Evolutionary conservation across 331 rosid species (phyloP).

Genomic region (Malus hybrid): DNA sequence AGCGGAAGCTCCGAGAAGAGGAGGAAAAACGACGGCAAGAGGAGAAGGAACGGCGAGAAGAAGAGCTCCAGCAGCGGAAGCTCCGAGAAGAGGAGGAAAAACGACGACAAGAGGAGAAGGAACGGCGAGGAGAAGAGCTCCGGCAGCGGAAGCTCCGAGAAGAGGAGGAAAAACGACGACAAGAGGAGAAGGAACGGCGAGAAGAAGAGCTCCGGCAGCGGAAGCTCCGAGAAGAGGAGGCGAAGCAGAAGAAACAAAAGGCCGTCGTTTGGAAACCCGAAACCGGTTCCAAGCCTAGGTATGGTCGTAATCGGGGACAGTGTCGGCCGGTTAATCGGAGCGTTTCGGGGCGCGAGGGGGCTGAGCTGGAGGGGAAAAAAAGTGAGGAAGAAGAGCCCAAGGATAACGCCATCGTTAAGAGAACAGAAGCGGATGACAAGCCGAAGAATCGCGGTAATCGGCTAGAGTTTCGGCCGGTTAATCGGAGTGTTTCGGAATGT

Average conservation of each 20-base stretch:
- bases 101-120: conserved; percentile 1
- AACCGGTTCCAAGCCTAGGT: neutral
- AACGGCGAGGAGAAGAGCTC: neutral
- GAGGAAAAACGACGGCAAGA: conserved; percentile 18
- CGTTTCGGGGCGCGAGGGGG: neutral
- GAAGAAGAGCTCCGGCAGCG: neutral
- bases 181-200: neutral
- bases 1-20: neutral
- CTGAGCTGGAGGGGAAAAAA: neutral
- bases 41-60: neutral
- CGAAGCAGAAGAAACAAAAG: neutral
- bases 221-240: conserved; percentile 1
- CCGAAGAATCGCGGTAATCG: neutral
- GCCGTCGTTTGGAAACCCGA: neutral
- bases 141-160: neutral
- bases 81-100: conserved; percentile 15
- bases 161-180: conserved; percentile 11
- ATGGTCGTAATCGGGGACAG: neutral
- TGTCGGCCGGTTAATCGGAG: neutral
- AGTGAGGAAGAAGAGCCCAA: neutral
- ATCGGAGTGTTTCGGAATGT: neutral
- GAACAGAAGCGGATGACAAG: neutral
- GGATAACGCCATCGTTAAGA: neutral
- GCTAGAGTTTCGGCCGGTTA: neutral
- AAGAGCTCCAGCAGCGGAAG: conserved; percentile 1